Conservation (phyloP, 345 rosid genomes). For the Melaleuca quinquenervia region DNA sequence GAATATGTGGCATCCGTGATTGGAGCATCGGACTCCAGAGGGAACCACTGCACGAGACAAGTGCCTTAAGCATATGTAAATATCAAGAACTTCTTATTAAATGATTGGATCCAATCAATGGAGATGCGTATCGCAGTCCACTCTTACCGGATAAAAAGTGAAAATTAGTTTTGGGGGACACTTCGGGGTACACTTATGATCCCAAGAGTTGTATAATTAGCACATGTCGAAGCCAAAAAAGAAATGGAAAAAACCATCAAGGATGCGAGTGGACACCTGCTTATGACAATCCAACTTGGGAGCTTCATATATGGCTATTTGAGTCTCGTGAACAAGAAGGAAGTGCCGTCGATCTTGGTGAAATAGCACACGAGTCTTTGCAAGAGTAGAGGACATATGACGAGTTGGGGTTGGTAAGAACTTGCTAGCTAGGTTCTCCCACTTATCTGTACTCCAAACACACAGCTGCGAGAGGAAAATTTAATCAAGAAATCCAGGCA, state of each 20-base stretch:
- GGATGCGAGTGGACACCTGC: slow-evolving; percentile 30
- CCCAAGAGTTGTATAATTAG: neutral
- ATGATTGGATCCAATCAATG: neutral
- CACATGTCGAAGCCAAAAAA: neutral
- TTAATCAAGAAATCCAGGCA: neutral
- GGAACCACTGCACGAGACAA: slow-evolving; percentile 33
- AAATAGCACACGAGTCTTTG: slow-evolving; percentile 78
- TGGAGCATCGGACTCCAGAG: slow-evolving; percentile 55
- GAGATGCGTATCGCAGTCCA: neutral
- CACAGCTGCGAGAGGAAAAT: slow-evolving; percentile 35
- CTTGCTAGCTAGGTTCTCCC: slow-evolving; percentile 72
- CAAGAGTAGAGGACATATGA: slow-evolving; percentile 33
- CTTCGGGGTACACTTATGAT: neutral
- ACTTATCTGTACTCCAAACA: slow-evolving; percentile 74
- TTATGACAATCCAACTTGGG: slow-evolving; percentile 63
- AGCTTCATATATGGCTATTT: slow-evolving; percentile 71
- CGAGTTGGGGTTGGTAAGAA: slow-evolving; percentile 48
- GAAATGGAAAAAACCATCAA: neutral
- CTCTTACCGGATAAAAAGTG: neutral
- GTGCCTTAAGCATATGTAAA: neutral
- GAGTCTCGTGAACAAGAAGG: slow-evolving; percentile 72
- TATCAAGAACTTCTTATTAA: neutral
- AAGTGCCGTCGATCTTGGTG: slow-evolving; percentile 64
- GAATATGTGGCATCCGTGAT: slow-evolving; percentile 80
- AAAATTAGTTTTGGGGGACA: neutral